Conservation (phyloP, 2,329 filamentous ascomycete genomes). For the Graphilbum sp. region DNA sequence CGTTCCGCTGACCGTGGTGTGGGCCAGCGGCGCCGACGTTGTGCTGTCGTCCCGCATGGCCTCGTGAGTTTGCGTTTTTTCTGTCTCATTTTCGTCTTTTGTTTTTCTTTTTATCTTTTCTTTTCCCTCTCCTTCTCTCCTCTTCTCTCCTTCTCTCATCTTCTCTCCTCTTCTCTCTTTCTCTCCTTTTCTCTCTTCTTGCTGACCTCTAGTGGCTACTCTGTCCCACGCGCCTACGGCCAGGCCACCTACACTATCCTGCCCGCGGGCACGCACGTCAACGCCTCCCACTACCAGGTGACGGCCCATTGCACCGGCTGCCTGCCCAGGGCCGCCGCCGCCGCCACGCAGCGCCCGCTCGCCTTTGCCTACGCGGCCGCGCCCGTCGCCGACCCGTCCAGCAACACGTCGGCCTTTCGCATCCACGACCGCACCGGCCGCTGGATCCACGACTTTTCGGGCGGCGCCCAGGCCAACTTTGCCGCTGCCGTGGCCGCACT, state of each 20-base stretch:
- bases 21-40: constrained; percentile 24
- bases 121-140: no score
- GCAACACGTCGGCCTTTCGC: constrained; percentile 20
- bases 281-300: constrained; percentile 23
- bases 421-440: constrained; percentile 27
- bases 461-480: constrained; percentile 19
- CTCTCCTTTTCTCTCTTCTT: no score
- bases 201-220: no score
- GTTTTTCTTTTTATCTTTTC: no score
- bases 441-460: constrained; percentile 21
- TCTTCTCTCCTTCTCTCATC: no score
- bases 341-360: constrained; percentile 21
- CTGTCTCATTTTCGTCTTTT: no score
- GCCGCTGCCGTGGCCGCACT: constrained; percentile 3
- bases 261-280: constrained; percentile 19
- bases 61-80: no score
- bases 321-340: constrained; percentile 22
- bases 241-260: constrained; percentile 17
- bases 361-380: constrained; percentile 23
- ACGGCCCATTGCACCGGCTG: constrained; percentile 25
- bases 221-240: constrained; percentile 15
- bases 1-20: constrained; percentile 27
- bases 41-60: constrained; percentile 26
- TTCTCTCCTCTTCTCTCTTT: no score
- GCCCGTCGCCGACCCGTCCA: constrained; percentile 20